Percentiles rank a stretch among this genome's conserved stretches.
Conservation (phyloP, 2,329 filamentous ascomycete species). For the Raffaelea albimanens region DNA sequence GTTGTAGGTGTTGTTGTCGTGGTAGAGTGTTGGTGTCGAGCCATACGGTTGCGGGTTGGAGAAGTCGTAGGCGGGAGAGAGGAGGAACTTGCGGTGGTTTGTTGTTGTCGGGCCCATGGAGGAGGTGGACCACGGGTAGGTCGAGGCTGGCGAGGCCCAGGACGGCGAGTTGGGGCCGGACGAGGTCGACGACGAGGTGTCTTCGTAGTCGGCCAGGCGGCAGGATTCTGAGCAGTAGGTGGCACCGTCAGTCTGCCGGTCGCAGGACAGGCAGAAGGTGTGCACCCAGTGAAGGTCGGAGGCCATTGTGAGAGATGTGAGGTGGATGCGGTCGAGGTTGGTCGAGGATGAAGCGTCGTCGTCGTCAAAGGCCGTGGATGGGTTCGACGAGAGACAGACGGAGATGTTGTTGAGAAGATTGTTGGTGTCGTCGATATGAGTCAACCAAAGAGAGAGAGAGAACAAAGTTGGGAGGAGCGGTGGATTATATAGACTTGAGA, state of each 20-base stretch:
- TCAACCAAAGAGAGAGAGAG: background rate
- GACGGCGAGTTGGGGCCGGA: constrained; percentile 50
- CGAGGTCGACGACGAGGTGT: constrained; percentile 44
- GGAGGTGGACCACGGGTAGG: constrained; percentile 37
- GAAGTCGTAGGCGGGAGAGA: constrained; percentile 70
- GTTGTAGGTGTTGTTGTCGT: constrained; percentile 5
- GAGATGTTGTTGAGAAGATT: background rate
- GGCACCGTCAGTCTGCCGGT: constrained; percentile 72
- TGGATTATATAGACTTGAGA: background rate
- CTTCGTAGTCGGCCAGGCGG: constrained; percentile 79
- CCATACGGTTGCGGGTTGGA: constrained; percentile 50
- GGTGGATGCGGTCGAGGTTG: background rate
- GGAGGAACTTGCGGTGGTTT: constrained; percentile 45
- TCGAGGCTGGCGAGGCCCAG: constrained; percentile 29
- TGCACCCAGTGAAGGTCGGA: constrained; percentile 64
- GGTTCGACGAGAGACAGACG: background rate
- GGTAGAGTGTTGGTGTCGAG: constrained; percentile 26
- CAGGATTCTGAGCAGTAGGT: constrained; percentile 91
- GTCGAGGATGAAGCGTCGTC: background rate
- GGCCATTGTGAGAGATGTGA: constrained; percentile 27
- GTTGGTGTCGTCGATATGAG: background rate
- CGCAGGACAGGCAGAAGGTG: constrained; percentile 84
- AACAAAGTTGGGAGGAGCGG: background rate
- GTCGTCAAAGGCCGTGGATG: background rate
- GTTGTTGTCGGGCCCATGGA: constrained; percentile 19